Evolutionary conservation across 208 protist species (phyloP).

Genomic region (Borovskyia barvae): DNA sequence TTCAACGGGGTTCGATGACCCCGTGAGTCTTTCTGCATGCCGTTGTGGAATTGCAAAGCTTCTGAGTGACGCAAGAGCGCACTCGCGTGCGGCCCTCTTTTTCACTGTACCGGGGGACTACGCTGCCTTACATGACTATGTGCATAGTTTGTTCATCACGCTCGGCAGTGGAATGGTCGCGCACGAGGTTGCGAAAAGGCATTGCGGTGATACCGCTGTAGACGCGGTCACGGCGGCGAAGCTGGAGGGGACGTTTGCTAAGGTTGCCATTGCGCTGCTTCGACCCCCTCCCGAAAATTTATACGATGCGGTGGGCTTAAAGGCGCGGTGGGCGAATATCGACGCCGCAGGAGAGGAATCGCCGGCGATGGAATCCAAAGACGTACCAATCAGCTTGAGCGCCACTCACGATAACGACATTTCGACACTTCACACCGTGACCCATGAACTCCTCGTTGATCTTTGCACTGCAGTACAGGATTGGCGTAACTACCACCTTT

Average conservation of each 20-base stretch:
- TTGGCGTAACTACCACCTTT: constrained; percentile 64
- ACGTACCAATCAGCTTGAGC: too few relatives aligned
- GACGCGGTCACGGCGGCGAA: background rate
- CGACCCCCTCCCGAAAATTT: background rate
- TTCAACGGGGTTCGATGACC: background rate
- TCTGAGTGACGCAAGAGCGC: background rate
- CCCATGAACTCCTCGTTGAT: background rate
- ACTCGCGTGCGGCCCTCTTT: constrained; percentile 7
- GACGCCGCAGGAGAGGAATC: background rate
- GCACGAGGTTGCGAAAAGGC: constrained; percentile 6
- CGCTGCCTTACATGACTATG: constrained; percentile 26
- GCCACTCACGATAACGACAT: too few relatives aligned
- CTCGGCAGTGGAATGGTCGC: constrained; percentile 20
- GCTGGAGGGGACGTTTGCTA: background rate
- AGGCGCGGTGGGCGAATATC: background rate
- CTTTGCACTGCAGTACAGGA: constrained; percentile 12
- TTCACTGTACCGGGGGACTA: constrained; percentile 10
- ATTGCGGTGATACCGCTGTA: background rate
- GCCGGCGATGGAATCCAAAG: background rate
- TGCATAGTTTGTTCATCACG: constrained; percentile 25
- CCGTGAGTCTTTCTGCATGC: background rate
- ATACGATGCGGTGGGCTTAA: constrained; percentile 4
- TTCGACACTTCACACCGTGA: background rate
- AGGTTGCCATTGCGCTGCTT: constrained; percentile 12
- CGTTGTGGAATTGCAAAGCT: background rate